Base-by-base conservation (phyloP, 208 protist genomes). In the Leishmania turanica region DNA sequence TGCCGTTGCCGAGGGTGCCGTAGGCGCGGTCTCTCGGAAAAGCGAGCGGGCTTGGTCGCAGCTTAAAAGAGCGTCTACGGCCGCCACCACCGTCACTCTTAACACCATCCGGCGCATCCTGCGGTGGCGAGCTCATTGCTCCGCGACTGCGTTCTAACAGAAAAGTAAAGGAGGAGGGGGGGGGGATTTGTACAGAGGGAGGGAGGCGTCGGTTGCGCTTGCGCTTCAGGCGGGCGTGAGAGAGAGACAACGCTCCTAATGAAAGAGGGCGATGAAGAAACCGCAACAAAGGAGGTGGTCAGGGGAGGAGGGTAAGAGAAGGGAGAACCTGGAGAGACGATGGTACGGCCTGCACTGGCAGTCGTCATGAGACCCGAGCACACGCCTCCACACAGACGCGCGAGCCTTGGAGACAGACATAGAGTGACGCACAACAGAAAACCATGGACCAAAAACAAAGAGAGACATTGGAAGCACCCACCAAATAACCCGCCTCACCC, bases 21-120 rank as follows among this genome's bases (percentile, higher is more conserved):
- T 91, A 91, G 62, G 65, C n/a, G 11, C 74, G 64, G 68, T 77
- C 78, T 37, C 40, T 75, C 17, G 85, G 85, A n/a, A 88, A 76
- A 27, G 47, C 75, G n/a, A 90, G 76, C 58, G 87, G 87, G 37
- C 70, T 60, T n/a, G 87, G 87, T 4, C 87, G 84, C 45, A 65
- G 84, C 73, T 84, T 88, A 7, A 64, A 62, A 13, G 51, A 8
- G 51, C 79, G 79, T 64, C 71, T 62, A n/a, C 71, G 24, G 11
- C 19, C 11, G 13, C 31, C 45, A 2, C 13, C 24, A 24, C 17
- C 24, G 68, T n/a, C 27, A 7, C 3, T 72, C 42, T 51, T 72
- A 42, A 9, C 49, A 7, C 9, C 68, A 72, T 53, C 68, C 42
- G 24, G 8, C n/a, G 2, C 42, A 47, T 72, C 24, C 42, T 53